These are phyloP conservation scores for Salix suchowensis DNA, from an alignment of 345 rosid genomes.

Conservation along the genomic window DNA sequence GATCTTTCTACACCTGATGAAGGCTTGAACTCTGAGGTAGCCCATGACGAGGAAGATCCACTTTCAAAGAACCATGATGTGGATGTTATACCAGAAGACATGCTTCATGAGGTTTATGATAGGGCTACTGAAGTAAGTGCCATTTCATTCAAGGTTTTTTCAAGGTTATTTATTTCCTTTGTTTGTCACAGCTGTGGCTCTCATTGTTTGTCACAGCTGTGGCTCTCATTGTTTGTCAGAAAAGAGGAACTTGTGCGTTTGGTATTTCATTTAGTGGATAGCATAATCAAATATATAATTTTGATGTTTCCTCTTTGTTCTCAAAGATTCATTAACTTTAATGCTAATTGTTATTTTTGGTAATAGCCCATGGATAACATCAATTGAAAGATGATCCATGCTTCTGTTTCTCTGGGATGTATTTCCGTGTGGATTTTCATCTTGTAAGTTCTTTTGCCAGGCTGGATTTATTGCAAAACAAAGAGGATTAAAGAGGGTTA, in stretches of 20 bases:
- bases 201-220: not conserved
- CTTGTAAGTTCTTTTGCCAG: not conserved
- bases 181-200: not conserved
- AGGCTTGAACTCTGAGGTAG: conserved; percentile 29
- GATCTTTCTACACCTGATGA: conserved; percentile 28
- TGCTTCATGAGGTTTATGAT: conserved; percentile 52
- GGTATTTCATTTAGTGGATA: not conserved
- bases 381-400: not conserved
- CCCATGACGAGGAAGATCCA: conserved; percentile 32
- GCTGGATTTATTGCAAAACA: not conserved
- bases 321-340: no score
- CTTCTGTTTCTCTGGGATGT: not conserved
- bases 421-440: not conserved
- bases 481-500: not conserved
- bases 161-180: not conserved
- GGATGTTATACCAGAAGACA: conserved; percentile 38
- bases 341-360: no score
- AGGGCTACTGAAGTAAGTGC: conserved; percentile 41
- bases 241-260: not conserved
- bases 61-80: conserved; percentile 18
- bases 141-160: not conserved
- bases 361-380: no score
- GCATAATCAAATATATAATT: no score
- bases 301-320: no score
- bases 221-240: not conserved